These are phyloP conservation scores for Cairneyella variabilis DNA, from an alignment of 495 filamentous ascomycete species.

Conservation along the genomic window DNA sequence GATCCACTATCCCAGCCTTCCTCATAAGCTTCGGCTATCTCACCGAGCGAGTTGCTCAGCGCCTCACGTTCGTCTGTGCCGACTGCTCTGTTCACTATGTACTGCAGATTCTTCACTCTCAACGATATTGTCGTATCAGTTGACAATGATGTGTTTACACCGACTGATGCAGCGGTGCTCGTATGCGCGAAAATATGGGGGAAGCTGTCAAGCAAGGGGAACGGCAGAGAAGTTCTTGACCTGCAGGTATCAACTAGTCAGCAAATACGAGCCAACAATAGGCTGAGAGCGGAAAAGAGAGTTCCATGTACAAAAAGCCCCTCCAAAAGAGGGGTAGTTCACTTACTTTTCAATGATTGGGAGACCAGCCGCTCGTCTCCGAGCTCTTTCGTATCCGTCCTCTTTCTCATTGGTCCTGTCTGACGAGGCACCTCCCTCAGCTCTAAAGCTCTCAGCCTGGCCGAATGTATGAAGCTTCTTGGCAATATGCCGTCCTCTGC, in stretches of 20 bases:
- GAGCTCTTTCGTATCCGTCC: conserved; percentile 28
- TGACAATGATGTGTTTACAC: conserved; percentile 60
- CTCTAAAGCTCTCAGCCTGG: conserved; percentile 45
- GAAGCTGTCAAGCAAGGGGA: conserved; percentile 82
- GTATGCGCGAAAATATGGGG: conserved; percentile 58
- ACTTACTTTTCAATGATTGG: conserved; percentile 60
- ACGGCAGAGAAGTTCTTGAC: conserved; percentile 51
- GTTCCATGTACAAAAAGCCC: too few relatives aligned
- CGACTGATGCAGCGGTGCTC: conserved; percentile 31
- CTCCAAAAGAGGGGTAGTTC: conserved; percentile 1
- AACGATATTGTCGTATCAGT: conserved; percentile 67
- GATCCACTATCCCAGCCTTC: conserved; percentile 86
- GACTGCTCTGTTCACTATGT: conserved; percentile 53
- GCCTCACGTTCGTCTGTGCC: conserved; percentile 76
- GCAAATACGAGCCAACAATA: conserved; percentile 20
- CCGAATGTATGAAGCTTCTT: conserved; percentile 58
- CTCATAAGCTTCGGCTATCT: conserved; percentile 82
- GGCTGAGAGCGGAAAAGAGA: too few relatives aligned
- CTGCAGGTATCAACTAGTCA: conserved; percentile 27
- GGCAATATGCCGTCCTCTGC: conserved; percentile 21
- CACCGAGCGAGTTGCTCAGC: conserved; percentile 76
- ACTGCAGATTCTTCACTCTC: conserved; percentile 62
- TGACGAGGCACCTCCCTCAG: conserved; percentile 28
- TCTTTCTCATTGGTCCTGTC: conserved; percentile 29
- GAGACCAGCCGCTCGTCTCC: conserved; percentile 35